Percentiles rank a stretch among this genome's conserved stretches.
These are phyloP conservation scores for Fusarium tupiense DNA, from an alignment of 2,329 filamentous ascomycete species.

Conservation along the genomic window DNA sequence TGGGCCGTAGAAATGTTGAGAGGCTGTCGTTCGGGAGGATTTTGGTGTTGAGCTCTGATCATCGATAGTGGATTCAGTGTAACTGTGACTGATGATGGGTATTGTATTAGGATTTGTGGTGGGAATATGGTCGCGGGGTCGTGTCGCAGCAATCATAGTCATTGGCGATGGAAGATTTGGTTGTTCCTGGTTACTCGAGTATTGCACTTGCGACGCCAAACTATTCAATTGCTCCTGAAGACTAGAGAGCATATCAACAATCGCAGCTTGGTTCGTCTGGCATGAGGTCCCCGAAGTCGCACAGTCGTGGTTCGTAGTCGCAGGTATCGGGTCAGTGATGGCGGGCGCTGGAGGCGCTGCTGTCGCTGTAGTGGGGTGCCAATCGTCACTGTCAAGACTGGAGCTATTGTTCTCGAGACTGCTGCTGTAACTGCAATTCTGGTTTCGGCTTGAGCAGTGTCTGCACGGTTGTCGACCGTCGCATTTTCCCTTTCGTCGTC, in stretches of 20 bases:
- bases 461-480: conserved; percentile 16
- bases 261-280: conserved; percentile 8
- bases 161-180: conserved; percentile 5
- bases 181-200: not conserved
- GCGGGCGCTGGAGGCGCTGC: not conserved
- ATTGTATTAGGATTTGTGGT: not conserved
- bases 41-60: not conserved
- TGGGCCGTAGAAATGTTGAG: conserved; percentile 38
- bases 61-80: not conserved
- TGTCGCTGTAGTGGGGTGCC: not conserved
- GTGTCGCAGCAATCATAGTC: not conserved
- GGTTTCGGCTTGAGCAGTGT: conserved; percentile 1
- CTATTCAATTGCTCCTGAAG: conserved; percentile 22
- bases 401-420: not conserved
- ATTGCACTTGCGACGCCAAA: conserved; percentile 14
- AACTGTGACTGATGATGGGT: not conserved
- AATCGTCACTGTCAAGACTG: not conserved
- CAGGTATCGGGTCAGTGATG: not conserved
- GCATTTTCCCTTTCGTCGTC: conserved; percentile 20
- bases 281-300: not conserved
- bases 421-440: conserved; percentile 9
- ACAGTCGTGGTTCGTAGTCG: not conserved
- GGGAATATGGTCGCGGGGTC: not conserved
- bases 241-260: conserved; percentile 21
- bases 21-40: not conserved